phyloP scores from a whole-genome alignment of 2,329 filamentous ascomycete species.

The Hypomyces perniciosus region DNA sequence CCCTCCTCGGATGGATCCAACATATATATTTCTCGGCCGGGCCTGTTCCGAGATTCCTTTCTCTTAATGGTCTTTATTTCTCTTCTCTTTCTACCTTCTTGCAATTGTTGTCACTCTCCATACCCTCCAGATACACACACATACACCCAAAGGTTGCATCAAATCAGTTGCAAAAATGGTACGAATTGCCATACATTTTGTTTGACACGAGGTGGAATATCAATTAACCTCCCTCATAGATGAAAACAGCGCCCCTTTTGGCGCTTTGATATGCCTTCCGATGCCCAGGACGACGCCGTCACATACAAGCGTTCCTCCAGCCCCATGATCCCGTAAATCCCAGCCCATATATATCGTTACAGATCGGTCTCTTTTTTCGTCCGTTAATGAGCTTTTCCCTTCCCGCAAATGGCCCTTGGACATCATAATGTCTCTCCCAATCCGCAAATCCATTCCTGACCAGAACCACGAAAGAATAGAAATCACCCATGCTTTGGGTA shows the following conservation, averaged over 20 bases:
- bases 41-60: background rate
- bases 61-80: background rate
- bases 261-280: background rate
- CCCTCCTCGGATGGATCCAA: background rate
- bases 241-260: background rate
- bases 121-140: too few species aligned
- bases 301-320: background rate
- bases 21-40: background rate
- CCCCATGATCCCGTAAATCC: background rate
- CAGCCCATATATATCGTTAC: conserved; percentile 8
- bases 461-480: background rate
- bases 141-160: too few species aligned
- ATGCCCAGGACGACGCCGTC: conserved; percentile 1
- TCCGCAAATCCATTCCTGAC: conserved; percentile 4
- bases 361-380: conserved; percentile 6
- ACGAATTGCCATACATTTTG: too few species aligned
- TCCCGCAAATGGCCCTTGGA: conserved; percentile 1
- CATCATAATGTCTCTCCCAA: conserved; percentile 14
- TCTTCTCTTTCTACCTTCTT: background rate
- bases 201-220: too few species aligned
- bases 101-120: too few species aligned
- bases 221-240: background rate
- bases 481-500: background rate
- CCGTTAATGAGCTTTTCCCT: conserved; percentile 1
- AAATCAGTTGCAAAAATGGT: too few species aligned